phyloP scores from a whole-genome alignment of 371 early-diverging fungal genomes.

The Ordospora pajunii region DNA sequence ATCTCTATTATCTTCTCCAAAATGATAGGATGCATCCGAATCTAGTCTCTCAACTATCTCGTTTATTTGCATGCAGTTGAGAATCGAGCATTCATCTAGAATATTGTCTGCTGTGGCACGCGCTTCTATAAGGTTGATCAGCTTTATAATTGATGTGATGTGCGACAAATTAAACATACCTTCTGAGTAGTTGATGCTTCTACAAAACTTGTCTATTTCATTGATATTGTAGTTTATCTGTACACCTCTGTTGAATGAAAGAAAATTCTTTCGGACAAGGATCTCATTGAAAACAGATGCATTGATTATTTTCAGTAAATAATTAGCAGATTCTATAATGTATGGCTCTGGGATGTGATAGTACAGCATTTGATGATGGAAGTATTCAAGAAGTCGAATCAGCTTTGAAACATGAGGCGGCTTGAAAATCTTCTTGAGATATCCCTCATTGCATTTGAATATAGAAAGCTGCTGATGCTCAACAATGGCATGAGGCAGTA shows the following conservation, averaged over 20 bases:
- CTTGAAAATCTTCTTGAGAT: constrained; percentile 37
- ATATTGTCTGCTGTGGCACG: background rate
- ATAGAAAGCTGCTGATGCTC: constrained; percentile 51
- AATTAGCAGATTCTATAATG: constrained; percentile 23
- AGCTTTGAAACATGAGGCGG: constrained; percentile 22
- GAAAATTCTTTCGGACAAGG: constrained; percentile 40
- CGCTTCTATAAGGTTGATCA: constrained; percentile 23
- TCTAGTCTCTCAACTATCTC: constrained; percentile 24
- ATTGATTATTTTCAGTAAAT: constrained; percentile 36
- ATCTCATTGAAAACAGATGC: constrained; percentile 35
- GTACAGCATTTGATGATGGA: constrained; percentile 19
- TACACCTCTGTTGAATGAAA: constrained; percentile 37
- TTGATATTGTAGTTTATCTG: constrained; percentile 51
- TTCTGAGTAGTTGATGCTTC: constrained; percentile 27
- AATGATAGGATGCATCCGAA: background rate
- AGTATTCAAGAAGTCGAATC: constrained; percentile 31
- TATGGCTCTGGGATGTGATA: constrained; percentile 38
- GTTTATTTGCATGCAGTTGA: constrained; percentile 23
- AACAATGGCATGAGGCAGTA: constrained; percentile 33
- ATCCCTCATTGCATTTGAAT: constrained; percentile 32
- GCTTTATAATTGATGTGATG: constrained; percentile 20
- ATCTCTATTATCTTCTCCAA: constrained; percentile 4
- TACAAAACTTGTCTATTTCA: constrained; percentile 45
- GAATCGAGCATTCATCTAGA: constrained; percentile 11
- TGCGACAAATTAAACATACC: constrained; percentile 27